A percentile compares a stretch with the other conserved stretches of the same genome.
phyloP scores from a whole-genome alignment of 2,329 filamentous ascomycete species.

The Xylariaceae sp. region DNA sequence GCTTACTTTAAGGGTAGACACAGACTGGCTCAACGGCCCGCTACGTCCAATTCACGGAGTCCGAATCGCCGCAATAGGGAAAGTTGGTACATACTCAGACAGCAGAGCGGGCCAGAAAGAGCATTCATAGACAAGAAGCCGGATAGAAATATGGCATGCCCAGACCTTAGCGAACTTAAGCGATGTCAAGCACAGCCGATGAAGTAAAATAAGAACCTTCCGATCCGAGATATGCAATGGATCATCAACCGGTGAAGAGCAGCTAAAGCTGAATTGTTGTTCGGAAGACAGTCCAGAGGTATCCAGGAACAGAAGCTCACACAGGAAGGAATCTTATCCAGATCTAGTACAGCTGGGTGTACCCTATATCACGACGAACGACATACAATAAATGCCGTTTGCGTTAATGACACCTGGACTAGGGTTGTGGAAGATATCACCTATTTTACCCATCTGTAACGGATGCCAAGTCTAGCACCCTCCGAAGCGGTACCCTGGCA shows the following conservation, averaged over 20 bases:
- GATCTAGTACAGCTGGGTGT: constrained; percentile 22
- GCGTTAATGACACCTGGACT: constrained; percentile 30
- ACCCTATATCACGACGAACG: constrained; percentile 2
- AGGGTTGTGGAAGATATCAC: constrained; percentile 32
- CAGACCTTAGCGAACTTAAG: constrained; percentile 2
- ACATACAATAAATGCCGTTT: constrained; percentile 28
- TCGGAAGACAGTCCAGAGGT: no score
- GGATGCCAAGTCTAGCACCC: constrained; percentile 28
- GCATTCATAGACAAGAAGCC: constrained; percentile 6
- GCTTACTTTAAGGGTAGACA: constrained; percentile 9
- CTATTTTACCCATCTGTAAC: constrained; percentile 32
- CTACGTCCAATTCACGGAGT: constrained; percentile 27
- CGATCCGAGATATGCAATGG: no score
- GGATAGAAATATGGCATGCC: constrained; percentile 5
- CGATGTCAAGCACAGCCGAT: constrained; percentile 12
- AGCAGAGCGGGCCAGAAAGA: neutral
- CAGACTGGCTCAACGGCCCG: constrained; percentile 23
- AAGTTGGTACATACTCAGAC: neutral
- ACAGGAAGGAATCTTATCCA: constrained; percentile 15
- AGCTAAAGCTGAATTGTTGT: neutral
- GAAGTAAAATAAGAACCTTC: neutral
- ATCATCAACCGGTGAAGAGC: no score
- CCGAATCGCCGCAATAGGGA: constrained; percentile 15
- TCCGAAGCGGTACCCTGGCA: constrained; percentile 23
- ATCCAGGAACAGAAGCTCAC: neutral